Conservation (phyloP, 1,284 basidiomycete genomes). For the Ganoderma lucidum region DNA sequence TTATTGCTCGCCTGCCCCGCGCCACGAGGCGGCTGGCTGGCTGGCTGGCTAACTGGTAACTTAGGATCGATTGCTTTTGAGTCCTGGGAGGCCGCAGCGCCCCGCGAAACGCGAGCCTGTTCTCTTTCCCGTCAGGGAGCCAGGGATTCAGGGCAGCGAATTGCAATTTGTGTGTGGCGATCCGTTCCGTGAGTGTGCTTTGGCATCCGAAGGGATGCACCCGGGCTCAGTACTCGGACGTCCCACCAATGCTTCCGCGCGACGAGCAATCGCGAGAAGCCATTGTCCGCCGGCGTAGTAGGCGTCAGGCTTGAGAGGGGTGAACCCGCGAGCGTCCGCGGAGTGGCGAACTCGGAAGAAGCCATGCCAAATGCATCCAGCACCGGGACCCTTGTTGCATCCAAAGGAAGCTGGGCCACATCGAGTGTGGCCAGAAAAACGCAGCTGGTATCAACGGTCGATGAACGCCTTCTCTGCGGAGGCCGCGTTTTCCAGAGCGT, state of each 20-base stretch:
- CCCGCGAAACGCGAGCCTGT: neutral
- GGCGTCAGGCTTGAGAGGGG: neutral
- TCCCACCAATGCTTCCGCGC: neutral
- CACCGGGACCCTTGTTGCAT: neutral
- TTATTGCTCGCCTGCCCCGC: slow-evolving; percentile 15
- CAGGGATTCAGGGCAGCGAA: neutral
- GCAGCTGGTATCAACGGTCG: neutral
- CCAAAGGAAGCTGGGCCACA: neutral
- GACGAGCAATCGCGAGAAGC: neutral
- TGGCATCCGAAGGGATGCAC: neutral
- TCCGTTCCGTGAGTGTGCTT: neutral
- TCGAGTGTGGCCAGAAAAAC: slow-evolving; percentile 2
- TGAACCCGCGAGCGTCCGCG: neutral
- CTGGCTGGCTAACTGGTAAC: too few species aligned
- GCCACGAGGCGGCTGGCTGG: slow-evolving; percentile 2
- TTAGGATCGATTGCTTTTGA: neutral
- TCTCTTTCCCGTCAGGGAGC: slow-evolving; percentile 2
- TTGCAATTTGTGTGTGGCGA: neutral
- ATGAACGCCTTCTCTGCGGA: slow-evolving; percentile 16
- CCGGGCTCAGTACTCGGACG: neutral
- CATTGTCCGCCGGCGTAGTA: neutral
- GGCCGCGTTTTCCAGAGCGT: slow-evolving; percentile 22
- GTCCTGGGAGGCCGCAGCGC: neutral
- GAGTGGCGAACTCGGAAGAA: slow-evolving; percentile 6
- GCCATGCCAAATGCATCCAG: neutral